phyloP scores from a whole-genome alignment of 208 protist species.

The Strigomonas oncopelti region DNA sequence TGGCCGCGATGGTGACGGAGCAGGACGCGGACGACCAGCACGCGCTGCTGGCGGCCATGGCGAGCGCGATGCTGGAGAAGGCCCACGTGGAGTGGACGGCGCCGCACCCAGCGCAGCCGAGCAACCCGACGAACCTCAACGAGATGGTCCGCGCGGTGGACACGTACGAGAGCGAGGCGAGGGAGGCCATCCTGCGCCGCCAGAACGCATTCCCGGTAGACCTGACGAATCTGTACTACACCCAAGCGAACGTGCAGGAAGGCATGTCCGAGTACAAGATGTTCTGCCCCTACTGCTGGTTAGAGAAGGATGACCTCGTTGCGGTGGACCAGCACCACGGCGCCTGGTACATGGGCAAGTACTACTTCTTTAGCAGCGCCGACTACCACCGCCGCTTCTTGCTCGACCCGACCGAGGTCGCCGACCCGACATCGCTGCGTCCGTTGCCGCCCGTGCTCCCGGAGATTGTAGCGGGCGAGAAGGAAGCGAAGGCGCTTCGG shows the following conservation, averaged over 20 bases:
- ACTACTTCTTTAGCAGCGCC: constrained; percentile 70
- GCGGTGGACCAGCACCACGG: constrained; percentile 13
- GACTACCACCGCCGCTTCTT: constrained; percentile 68
- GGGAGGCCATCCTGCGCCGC: constrained; percentile 31
- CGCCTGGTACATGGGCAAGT: constrained; percentile 60
- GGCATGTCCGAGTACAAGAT: constrained; percentile 63
- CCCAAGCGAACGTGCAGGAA: constrained; percentile 22
- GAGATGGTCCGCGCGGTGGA: constrained; percentile 56
- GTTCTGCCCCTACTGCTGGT: constrained; percentile 85
- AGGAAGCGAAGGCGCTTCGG: neutral
- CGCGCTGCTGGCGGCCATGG: neutral
- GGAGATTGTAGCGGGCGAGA: constrained; percentile 11
- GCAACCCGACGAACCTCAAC: constrained; percentile 44
- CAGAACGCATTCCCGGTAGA: constrained; percentile 49
- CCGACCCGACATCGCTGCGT: constrained; percentile 33
- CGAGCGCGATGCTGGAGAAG: constrained; percentile 7
- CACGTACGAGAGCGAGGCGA: constrained; percentile 28
- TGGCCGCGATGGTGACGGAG: constrained; percentile 13
- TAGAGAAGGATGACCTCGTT: constrained; percentile 53
- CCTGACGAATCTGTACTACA: constrained; percentile 46
- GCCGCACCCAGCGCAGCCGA: constrained; percentile 26
- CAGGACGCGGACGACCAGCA: constrained; percentile 10
- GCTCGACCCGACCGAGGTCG: constrained; percentile 44
- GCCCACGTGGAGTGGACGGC: constrained; percentile 28
- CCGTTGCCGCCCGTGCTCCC: constrained; percentile 57